phyloP scores from a whole-genome alignment of 148 eudicot genomes.

The Polygonum aviculare region DNA sequence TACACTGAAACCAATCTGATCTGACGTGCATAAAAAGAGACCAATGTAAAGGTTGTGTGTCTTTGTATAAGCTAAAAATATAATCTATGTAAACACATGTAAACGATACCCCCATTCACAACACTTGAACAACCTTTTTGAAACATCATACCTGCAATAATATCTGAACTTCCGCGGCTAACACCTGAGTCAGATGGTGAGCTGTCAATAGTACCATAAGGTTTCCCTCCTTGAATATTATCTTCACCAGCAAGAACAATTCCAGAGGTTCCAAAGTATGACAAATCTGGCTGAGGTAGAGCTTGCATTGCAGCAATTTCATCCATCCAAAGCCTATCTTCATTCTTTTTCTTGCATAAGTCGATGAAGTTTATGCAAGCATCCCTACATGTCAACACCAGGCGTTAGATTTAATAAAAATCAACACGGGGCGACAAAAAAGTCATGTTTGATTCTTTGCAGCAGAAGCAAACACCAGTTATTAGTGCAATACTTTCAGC shows the following conservation, averaged over 20 bases:
- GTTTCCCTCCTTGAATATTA: conserved; percentile 9
- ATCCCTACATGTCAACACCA: conserved; percentile 31
- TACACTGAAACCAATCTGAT: not conserved
- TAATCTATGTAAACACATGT: not conserved
- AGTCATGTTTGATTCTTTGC: not conserved
- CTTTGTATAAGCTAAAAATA: not conserved
- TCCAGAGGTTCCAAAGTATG: conserved; percentile 58
- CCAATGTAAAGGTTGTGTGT: not conserved
- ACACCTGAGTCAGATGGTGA: conserved; percentile 6
- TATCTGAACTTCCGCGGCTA: conserved; percentile 49
- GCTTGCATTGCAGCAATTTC: conserved; percentile 89
- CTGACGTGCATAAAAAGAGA: not conserved
- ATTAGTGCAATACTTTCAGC: not conserved
- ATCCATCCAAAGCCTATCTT: conserved; percentile 75
- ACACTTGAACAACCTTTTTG: not conserved
- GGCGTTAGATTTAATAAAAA: not conserved
- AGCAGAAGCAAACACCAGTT: not conserved
- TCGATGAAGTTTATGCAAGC: conserved; percentile 71
- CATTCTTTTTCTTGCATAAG: conserved; percentile 62
- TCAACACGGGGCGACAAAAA: not conserved
- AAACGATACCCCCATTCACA: not conserved
- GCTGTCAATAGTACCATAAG: not conserved
- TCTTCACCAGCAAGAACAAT: conserved; percentile 50
- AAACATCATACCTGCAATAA: conserved; percentile 32
- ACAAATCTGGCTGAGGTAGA: conserved; percentile 36